Evolutionary conservation across 2,329 filamentous ascomycete genomes (phyloP), one percentile per base, ranked within the genome.

Genomic region (Chaetomium olivaceum): DNA sequence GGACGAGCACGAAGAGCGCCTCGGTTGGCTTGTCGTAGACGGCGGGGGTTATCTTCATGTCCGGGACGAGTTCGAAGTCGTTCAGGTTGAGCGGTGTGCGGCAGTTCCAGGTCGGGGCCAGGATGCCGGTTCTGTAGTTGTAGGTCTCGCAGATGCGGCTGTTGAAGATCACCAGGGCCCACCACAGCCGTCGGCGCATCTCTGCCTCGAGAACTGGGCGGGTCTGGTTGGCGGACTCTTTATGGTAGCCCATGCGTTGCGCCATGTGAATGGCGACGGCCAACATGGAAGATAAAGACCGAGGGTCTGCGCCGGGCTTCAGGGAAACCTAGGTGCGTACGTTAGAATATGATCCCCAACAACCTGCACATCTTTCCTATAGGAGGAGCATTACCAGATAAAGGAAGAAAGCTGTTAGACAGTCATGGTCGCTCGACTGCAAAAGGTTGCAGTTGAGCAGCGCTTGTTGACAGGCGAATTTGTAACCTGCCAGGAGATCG

Each of bases 181-280:
- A 89, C 86, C 86, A 89, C 0, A 89, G 78, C 39, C 87, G 77
- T 33, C 87, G 82, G 14, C 86, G 82, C 78, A 88, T 81, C 74
- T 89, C 87, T 1, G 80, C 82, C 69, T 89, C 86, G 14, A 84
- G 81, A 7, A 70, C 61, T 4, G 66, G 68, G 23, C 62, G 72
- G 25, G 67, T 72, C 1, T 72, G 56, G 16, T 73, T 68, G 0
- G 66, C 68, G 0, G 78, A 70, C 71, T 89, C 86, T 61, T 71
- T 78, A 58, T 87, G 80, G 5, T 88, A 76, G 0, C 85, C 83
- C 75, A 89, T 82, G 8, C 83, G 79, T 64, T 84, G 78, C 1
- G 84, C 86, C n/a, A 85, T 84, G 25, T 85, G 85, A 16, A 87
- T 76, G 0, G 83, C 83, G 19, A 85, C 71, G 2, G 81, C 83